Evolutionary conservation across 2,329 filamentous ascomycete species (phyloP).

Genomic region (Diaporthe vaccinii): DNA sequence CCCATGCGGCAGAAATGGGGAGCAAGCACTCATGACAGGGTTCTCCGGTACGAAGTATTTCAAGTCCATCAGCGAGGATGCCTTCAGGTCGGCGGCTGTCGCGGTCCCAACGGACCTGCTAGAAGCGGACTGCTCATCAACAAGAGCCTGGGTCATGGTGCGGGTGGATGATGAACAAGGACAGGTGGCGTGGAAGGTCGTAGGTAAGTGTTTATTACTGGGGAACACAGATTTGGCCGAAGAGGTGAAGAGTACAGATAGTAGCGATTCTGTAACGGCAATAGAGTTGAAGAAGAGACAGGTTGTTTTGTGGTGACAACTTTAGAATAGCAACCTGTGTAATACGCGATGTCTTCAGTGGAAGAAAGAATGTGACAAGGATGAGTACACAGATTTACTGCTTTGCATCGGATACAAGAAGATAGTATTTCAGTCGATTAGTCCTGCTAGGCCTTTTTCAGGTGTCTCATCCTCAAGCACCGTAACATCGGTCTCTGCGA

Average conservation of each 20-base stretch:
- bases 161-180: not conserved
- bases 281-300: not conserved
- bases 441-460: too few species aligned
- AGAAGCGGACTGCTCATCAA: not conserved
- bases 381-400: too few species aligned
- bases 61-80: not conserved
- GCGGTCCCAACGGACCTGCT: not conserved
- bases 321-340: too few species aligned
- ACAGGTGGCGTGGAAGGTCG: not conserved
- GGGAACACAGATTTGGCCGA: not conserved
- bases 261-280: rapidly evolving
- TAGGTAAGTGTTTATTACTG: not conserved
- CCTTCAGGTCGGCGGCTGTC: rapidly evolving
- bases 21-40: not conserved
- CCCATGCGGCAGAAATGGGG: not conserved
- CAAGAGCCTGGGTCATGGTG: not conserved
- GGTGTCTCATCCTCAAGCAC: too few species aligned
- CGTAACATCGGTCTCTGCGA: too few species aligned
- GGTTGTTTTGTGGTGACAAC: not conserved
- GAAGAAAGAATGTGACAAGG: too few species aligned
- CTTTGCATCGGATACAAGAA: too few species aligned
- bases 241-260: not conserved
- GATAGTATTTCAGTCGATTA: too few species aligned
- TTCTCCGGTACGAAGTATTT: not conserved
- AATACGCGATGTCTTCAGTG: too few species aligned